Base-by-base conservation (phyloP, 208 protist genomes). In the Leishmania tarentolae region DNA sequence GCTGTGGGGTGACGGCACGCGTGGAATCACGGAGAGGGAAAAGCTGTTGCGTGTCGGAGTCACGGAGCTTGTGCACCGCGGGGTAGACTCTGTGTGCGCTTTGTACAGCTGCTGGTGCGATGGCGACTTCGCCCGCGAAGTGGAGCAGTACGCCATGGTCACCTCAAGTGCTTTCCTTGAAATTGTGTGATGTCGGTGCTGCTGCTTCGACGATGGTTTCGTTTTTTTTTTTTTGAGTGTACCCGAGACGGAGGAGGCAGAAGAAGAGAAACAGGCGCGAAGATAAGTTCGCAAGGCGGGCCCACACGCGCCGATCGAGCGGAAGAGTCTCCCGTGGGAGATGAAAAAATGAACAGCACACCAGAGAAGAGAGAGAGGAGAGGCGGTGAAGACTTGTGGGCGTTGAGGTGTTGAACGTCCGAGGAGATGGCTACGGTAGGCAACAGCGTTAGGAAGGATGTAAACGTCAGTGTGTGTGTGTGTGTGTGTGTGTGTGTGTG, bases 71-170 rank as follows among this genome's bases (percentile, higher is more conserved):
- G 71, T 78, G 24, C 77, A 56, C 24, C 78, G 77, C 35, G 77
- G 40, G 52, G 76, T 47, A n/a, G 59, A 47, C 53, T 75, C 76
- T 21, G 31, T 17, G 73, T 82, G 61, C n/a, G 61, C 53, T 46
- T 82, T 85, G 74, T 82, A 85, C 9, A 85, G 78, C 47, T 82
- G 77, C 73, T 82, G 82, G 63, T 85, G 78, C 24, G 63, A 56
- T 31, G 82, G 82, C 73, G 82, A 85, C 17, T 81, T 56, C 19
- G 73, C 72, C 42, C 82, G 77, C 4, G 59, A 50, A 17, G 50
- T 15, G 40, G 77, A 57, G 40, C 82, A 72, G 63, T 74, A 75
- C 19, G 40, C 63, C 82, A 84, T 84, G 35, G 19, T 46, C 7
- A 1, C 15, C 7, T 37, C 37, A 75, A 61, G 6, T 1, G 28